A percentile compares a stretch with the other conserved stretches of the same genome.
These are phyloP conservation scores for Xylaria sp. DNA, from an alignment of 2,329 filamentous ascomycete species.

Conservation along the genomic window DNA sequence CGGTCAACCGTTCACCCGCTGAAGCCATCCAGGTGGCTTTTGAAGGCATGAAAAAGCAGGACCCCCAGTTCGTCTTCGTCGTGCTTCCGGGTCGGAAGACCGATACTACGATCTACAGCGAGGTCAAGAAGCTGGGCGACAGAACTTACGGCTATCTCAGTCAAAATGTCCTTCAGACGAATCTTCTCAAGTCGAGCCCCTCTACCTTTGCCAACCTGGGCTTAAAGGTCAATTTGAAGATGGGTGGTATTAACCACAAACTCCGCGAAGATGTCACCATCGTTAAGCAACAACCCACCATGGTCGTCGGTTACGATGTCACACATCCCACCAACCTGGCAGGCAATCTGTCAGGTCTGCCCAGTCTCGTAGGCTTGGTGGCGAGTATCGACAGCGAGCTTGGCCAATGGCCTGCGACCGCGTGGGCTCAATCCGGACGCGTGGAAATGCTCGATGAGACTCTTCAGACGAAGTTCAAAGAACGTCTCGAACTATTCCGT, in stretches of 20 bases:
- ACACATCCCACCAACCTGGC: conserved; percentile 76
- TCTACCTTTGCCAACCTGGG: conserved; percentile 64
- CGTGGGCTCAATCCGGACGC: conserved; percentile 59
- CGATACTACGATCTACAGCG: conserved; percentile 53
- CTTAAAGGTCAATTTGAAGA: conserved; percentile 78
- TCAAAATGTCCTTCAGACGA: conserved; percentile 52
- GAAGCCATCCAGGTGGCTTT: conserved; percentile 33
- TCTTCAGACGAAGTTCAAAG: conserved; percentile 58
- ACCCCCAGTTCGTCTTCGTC: conserved; percentile 51
- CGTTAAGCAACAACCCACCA: conserved; percentile 59
- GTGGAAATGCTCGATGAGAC: conserved; percentile 64
- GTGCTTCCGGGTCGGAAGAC: conserved; percentile 46
- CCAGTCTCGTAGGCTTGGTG: conserved; percentile 76
- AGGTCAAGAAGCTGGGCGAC: conserved; percentile 65
- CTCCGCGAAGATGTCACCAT: conserved; percentile 56
- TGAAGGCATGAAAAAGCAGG: conserved; percentile 26
- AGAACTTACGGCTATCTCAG: conserved; percentile 61
- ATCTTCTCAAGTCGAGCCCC: conserved; percentile 31
- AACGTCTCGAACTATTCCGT: conserved; percentile 59
- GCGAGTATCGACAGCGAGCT: conserved; percentile 67
- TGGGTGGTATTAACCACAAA: conserved; percentile 66
- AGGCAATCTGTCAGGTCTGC: conserved; percentile 51
- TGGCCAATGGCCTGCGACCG: conserved; percentile 70
- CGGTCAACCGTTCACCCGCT: conserved; percentile 7
- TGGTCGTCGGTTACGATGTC: conserved; percentile 83